Evolutionary conservation across 139 green algal species (phyloP).

Genomic region (Asterochloris sp.): DNA sequence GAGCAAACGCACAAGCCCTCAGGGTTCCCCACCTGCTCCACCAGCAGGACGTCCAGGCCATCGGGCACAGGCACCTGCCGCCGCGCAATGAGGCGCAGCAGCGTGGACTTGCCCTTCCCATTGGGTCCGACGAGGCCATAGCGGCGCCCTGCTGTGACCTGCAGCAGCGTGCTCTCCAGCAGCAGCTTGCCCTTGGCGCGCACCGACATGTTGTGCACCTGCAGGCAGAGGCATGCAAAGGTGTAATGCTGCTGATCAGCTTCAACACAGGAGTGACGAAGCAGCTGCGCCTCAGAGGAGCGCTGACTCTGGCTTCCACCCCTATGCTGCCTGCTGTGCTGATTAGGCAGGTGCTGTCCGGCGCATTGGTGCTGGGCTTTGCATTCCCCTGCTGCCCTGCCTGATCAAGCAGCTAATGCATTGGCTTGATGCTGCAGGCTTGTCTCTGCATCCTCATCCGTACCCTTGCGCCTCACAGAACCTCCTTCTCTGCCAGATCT

Average conservation of each 20-base stretch:
- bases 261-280: too few relatives aligned
- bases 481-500: too few relatives aligned
- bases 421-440: too few relatives aligned
- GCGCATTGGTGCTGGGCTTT: too few relatives aligned
- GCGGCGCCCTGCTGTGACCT: slow-evolving; percentile 81
- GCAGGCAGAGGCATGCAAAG: background rate
- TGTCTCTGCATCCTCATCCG: too few relatives aligned
- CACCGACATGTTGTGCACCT: slow-evolving; percentile 96
- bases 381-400: too few relatives aligned
- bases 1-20: background rate
- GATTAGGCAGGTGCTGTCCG: background rate
- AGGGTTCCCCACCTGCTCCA: slow-evolving; percentile 79
- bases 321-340: background rate
- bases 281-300: background rate
- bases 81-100: slow-evolving; percentile 92
- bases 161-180: slow-evolving; percentile 89
- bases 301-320: background rate
- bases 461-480: too few relatives aligned
- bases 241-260: background rate
- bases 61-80: slow-evolving; percentile 93
- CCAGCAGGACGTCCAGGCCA: slow-evolving; percentile 96
- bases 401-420: too few relatives aligned
- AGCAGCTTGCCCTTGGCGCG: slow-evolving; percentile 96
- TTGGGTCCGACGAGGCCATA: slow-evolving; percentile 88
- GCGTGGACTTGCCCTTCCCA: slow-evolving; percentile 95